Evolutionary conservation across 805 yeast genomes (phyloP).

Genomic region (Blastobotrys peoriensis): DNA sequence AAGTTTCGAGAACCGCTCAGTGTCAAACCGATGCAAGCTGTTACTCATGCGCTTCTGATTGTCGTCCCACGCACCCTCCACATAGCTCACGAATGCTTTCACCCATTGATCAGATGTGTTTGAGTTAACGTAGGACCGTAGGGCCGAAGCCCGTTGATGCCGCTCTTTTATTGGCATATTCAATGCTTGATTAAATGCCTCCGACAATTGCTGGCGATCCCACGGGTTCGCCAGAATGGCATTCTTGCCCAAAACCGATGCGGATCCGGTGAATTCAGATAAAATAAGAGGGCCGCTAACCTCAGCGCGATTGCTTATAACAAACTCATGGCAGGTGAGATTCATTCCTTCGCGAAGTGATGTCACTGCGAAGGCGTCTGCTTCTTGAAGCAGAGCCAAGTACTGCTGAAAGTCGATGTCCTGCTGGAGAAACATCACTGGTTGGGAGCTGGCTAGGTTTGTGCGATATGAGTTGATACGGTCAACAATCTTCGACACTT

Average conservation of each 20-base stretch:
- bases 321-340: constrained; percentile 89
- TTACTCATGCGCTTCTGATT: constrained; percentile 38
- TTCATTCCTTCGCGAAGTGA: constrained; percentile 97
- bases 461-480: constrained; percentile 77
- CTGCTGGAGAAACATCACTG: constrained; percentile 81
- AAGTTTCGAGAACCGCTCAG: constrained; percentile 32
- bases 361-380: constrained; percentile 81
- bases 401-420: constrained; percentile 88
- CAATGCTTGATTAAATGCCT: constrained; percentile 58
- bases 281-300: constrained; percentile 73
- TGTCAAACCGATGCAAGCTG: constrained; percentile 29
- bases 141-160: constrained; percentile 51
- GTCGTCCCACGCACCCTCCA: constrained; percentile 47
- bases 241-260: constrained; percentile 64
- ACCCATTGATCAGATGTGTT: constrained; percentile 80
- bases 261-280: constrained; percentile 94
- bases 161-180: constrained; percentile 60
- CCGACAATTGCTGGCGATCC: constrained; percentile 64
- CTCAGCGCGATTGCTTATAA: constrained; percentile 45
- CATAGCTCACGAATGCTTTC: constrained; percentile 44
- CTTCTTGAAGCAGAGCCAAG: constrained; percentile 76
- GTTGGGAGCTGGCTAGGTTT: constrained; percentile 64
- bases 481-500: constrained; percentile 70
- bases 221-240: constrained; percentile 83
- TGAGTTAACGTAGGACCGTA: constrained; percentile 51